Percentiles rank a stretch among this genome's conserved stretches.
These are phyloP conservation scores for Lyophyllum semitale DNA, from an alignment of 768 basidiomycete genomes.

Conservation along the genomic window DNA sequence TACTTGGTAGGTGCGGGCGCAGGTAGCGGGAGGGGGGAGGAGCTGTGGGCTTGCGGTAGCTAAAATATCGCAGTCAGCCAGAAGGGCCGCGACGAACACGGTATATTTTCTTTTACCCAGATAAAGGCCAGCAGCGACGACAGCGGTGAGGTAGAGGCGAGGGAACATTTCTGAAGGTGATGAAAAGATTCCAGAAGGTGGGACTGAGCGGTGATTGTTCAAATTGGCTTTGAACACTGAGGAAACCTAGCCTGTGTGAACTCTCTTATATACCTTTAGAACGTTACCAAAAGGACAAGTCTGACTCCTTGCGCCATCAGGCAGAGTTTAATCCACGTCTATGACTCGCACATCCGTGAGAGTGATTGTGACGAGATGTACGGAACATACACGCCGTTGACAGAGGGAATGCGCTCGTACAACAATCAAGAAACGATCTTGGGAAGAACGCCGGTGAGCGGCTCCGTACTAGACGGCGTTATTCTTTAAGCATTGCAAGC, in stretches of 20 bases:
- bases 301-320: neutral
- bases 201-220: constrained; percentile 5
- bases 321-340: neutral
- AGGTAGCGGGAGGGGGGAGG: constrained; percentile 24
- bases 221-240: constrained; percentile 14
- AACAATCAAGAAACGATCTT: neutral
- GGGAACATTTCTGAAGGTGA: constrained; percentile 12
- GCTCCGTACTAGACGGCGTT: neutral
- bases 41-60: constrained; percentile 9
- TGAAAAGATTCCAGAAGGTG: too few species aligned
- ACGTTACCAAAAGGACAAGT: neutral
- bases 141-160: constrained; percentile 5
- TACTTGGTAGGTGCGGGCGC: constrained; percentile 56
- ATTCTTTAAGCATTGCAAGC: too few species aligned
- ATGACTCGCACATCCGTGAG: neutral
- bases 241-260: neutral
- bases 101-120: constrained; percentile 7
- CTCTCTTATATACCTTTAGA: constrained; percentile 3
- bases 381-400: neutral
- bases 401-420: too few species aligned
- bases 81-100: neutral
- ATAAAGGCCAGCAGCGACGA: constrained; percentile 10
- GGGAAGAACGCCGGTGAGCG: neutral
- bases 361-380: neutral
- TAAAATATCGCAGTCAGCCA: neutral